Evolutionary conservation across 768 basidiomycete species (phyloP), one percentile per base, ranked within the genome.

Genomic region (Phlegmacium glaucopus): DNA sequence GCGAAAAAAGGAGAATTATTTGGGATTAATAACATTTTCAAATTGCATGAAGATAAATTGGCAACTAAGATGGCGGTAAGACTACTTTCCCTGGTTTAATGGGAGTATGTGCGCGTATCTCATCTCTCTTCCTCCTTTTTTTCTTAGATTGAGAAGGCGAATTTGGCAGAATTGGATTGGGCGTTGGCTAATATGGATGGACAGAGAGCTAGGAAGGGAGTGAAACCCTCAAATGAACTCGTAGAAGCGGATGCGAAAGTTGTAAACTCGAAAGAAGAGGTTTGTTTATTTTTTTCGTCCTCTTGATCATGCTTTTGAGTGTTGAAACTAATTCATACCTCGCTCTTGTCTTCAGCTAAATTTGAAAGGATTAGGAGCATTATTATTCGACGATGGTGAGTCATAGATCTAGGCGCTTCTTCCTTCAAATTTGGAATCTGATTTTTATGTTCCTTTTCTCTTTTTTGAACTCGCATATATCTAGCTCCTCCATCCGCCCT

Each of bases 1-100:
- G 66, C 63, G 1, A 80, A 81, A 57, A 82, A 83, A 57, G 92
- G 90, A 26, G 91, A 94, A 57, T 75, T 94, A 2, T 94, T 90
- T 55, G 92, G 92, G 4, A 71, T 87, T 39, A 80, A 84, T 59
- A 94, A 94, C 55, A 89, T 94, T 29, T 93, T 94, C 68, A 80
- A 73, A 53, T 70, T 93, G 25, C 82, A 88, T 51, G 87, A 89
- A 57, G 71, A 74, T 49, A 80, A 74, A 12, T 69, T 85, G 8
- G 78, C 85, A 30, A 92, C 88, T 0, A 89, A 91, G 64, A 75
- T 78, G 63, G 77, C 82, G 49, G 90, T 90, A 68, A 48, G 79
- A 62, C 25, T 42, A 35, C 44, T 42, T 26, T 18, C 12, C 15
- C 25, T 40, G 9, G 7, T 12, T 11, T 42, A 26, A 13, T 32